A percentile compares a stretch with the other conserved stretches of the same genome.
These are phyloP conservation scores for Nelumbo lutea DNA, from an alignment of 164 flowering plant species.

Conservation along the genomic window DNA sequence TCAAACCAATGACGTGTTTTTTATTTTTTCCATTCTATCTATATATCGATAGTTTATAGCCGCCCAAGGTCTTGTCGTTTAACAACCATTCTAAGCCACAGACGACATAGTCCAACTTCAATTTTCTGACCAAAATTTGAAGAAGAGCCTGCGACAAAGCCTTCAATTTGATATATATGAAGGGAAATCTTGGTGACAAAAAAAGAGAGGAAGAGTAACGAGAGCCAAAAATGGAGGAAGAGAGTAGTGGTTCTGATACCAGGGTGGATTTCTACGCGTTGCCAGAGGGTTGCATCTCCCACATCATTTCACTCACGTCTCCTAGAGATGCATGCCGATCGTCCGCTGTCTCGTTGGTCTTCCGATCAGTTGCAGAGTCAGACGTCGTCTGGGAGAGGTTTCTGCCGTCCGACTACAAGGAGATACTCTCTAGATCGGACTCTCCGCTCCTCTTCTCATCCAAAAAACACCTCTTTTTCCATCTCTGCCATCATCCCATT, in stretches of 20 bases:
- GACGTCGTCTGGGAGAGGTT: constrained; percentile 34
- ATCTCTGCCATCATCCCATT: constrained; percentile 21
- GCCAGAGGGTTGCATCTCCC: constrained; percentile 24
- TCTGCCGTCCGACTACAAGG: constrained; percentile 22
- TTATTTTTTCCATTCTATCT: too few species aligned
- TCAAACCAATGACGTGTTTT: too few species aligned
- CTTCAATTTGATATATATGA: too few species aligned
- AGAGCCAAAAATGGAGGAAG: background rate
- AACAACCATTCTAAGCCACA: too few species aligned
- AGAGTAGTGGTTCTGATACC: background rate
- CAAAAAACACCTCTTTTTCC: constrained; percentile 27
- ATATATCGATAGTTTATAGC: too few species aligned
- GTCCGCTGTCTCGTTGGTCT: constrained; percentile 9
- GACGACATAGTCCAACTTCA: too few species aligned
- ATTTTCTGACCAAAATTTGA: too few species aligned
- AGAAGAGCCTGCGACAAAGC: too few species aligned
- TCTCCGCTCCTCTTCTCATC: constrained; percentile 16
- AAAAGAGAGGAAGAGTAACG: too few species aligned
- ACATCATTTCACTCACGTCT: constrained; percentile 26
- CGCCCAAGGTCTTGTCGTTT: too few species aligned
- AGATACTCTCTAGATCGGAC: constrained; percentile 21
- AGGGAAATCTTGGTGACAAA: too few species aligned
- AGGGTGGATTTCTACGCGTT: background rate
- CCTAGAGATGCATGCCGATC: constrained; percentile 29
- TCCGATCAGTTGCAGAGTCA: constrained; percentile 18